These are phyloP conservation scores for Cladophialophora bantiana DNA, from an alignment of 2,329 filamentous ascomycete genomes.

Conservation along the genomic window DNA sequence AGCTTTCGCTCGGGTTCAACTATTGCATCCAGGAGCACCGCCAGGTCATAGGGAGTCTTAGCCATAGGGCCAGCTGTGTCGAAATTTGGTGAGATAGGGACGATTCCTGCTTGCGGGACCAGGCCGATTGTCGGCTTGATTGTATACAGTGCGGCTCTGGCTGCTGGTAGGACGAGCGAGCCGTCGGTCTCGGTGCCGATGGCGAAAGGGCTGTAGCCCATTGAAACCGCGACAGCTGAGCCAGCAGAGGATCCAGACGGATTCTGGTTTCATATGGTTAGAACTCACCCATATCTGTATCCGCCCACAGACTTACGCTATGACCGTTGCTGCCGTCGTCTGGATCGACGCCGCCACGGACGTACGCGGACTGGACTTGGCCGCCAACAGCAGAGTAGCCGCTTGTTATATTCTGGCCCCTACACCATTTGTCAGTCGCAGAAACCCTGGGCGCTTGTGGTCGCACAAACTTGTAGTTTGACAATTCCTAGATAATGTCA, in stretches of 20 bases:
- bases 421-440: slow-evolving; percentile 73
- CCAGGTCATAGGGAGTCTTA: slow-evolving; percentile 33
- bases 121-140: slow-evolving; percentile 45
- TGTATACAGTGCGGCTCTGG: slow-evolving; percentile 43
- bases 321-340: background rate
- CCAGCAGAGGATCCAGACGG: slow-evolving; percentile 50
- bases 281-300: background rate
- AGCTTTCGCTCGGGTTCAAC: background rate
- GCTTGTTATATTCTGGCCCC: slow-evolving; percentile 70
- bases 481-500: slow-evolving; percentile 4
- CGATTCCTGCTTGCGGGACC: slow-evolving; percentile 41
- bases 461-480: slow-evolving; percentile 2
- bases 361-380: slow-evolving; percentile 69
- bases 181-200: slow-evolving; percentile 46
- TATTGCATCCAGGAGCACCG: slow-evolving; percentile 12
- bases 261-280: background rate
- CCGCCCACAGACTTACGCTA: background rate
- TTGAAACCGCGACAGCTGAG: slow-evolving; percentile 44
- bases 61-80: slow-evolving; percentile 38
- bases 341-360: background rate
- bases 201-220: slow-evolving; percentile 43
- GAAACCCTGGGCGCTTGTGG: slow-evolving; percentile 13
- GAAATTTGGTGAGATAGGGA: slow-evolving; percentile 39
- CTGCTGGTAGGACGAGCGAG: slow-evolving; percentile 43
- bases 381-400: slow-evolving; percentile 71